Conservation (phyloP, 2,329 filamentous ascomycete species). For the Neospermospora avenae region DNA sequence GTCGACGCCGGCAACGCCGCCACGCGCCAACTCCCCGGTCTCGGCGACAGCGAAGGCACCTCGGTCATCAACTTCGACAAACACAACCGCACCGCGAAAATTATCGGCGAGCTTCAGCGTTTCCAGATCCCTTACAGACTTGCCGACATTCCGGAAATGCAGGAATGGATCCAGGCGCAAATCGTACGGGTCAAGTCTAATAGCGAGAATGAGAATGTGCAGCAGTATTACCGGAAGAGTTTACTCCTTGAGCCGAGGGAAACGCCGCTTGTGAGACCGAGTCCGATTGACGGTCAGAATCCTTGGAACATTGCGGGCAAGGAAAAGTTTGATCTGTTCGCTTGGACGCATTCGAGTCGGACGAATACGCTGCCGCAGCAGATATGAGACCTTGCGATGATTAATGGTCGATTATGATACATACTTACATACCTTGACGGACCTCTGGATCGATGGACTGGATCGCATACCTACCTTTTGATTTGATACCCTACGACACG, state of each 20-base stretch:
- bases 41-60: slow-evolving; percentile 58
- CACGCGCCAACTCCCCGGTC: slow-evolving; percentile 67
- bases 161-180: slow-evolving; percentile 87
- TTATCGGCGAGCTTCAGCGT: slow-evolving; percentile 91
- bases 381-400: slow-evolving; percentile 9
- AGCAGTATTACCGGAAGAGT: slow-evolving; percentile 65
- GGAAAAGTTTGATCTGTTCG: slow-evolving; percentile 51
- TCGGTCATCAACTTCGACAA: slow-evolving; percentile 98
- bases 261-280: slow-evolving; percentile 23
- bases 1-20: slow-evolving; percentile 91
- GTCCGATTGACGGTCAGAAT: slow-evolving; percentile 29
- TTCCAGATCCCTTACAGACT: slow-evolving; percentile 94
- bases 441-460: slow-evolving; percentile 21
- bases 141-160: slow-evolving; percentile 78
- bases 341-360: slow-evolving; percentile 44
- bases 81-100: slow-evolving; percentile 88
- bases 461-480: slow-evolving; percentile 7
- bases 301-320: slow-evolving; percentile 34
- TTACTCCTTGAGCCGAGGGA: slow-evolving; percentile 62
- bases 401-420: slow-evolving; percentile 5
- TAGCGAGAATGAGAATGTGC: slow-evolving; percentile 58
- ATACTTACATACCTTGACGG: slow-evolving; percentile 5
- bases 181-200: slow-evolving; percentile 61
- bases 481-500: slow-evolving; percentile 34
- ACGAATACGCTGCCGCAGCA: slow-evolving; percentile 12